Evolutionary conservation across 2,329 filamentous ascomycete species (phyloP), one percentile per base, ranked within the genome.

Genomic region (Orbilia oligospora): DNA sequence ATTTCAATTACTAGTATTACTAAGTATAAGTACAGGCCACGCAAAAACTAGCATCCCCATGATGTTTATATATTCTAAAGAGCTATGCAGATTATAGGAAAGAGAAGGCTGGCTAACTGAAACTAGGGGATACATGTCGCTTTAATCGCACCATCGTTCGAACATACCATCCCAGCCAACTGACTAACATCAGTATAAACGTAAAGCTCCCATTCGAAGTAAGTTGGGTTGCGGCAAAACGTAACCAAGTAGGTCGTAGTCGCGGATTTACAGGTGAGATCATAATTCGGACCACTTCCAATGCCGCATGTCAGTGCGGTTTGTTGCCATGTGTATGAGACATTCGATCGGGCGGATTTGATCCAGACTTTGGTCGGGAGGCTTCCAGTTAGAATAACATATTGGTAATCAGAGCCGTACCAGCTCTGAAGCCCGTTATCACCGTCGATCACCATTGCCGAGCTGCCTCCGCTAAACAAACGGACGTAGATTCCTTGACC

Each of bases 151-250:
- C 36, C 24, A 10, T 66, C 48, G 20, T 27, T 20, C 9, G 58
- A 2, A 20, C 72, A 76, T 6, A 14, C 53, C 56, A 9, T 61
- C 8, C 72, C 72, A 2, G 10, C 18, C 3, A 76, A 49, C 49
- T 70, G 56, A 24, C 18, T 41, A 10, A 14, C 38, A 12, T 67
- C 44, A n/a, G 38, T 71, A 41, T 70, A 71, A 18, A 64, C 27
- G 44, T 44, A 48, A n/a, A 63, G 36, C 2, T 24, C 22, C 67
- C 68, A 77, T 5, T 77, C 73, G 18, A 36, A 71, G 12, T 71
- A 71, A n/a, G 24, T 16, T 20, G 72, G 66, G 41, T 71, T 49
- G n/a, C 18, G 41, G 24, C 73, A 77, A 3, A 71, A 27, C 9
- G 73, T 48, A 9, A 27, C 8, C 4, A 4, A 14, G 41, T 63